Evolutionary conservation across 2,329 filamentous ascomycete genomes (phyloP).

Genomic region (Diaporthe sp.): DNA sequence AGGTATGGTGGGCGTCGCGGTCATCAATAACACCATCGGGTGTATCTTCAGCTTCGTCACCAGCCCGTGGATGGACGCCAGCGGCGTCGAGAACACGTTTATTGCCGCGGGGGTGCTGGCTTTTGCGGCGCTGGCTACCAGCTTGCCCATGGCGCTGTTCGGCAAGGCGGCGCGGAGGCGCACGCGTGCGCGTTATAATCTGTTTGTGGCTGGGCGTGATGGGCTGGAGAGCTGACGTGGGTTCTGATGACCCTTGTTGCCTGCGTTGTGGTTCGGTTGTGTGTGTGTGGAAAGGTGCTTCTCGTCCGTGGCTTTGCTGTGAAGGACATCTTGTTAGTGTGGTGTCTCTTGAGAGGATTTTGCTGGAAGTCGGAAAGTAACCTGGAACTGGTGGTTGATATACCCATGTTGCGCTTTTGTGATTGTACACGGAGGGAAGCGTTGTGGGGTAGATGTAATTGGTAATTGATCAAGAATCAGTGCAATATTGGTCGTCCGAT

Average conservation of each 20-base stretch:
- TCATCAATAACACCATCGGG: constrained; percentile 46
- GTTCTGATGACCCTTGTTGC: not conserved
- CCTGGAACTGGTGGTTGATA: not conserved
- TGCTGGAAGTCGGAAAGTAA: not conserved
- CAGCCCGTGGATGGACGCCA: constrained; percentile 40
- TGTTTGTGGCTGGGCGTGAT: constrained; percentile 63
- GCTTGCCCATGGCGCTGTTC: constrained; percentile 67
- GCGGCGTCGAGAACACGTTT: constrained; percentile 36
- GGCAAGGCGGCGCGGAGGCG: constrained; percentile 63
- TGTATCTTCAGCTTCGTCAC: constrained; percentile 40
- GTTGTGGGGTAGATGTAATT: not conserved
- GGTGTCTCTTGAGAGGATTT: not conserved
- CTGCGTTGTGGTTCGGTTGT: not conserved
- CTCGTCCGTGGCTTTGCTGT: not conserved
- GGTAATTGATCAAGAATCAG: not conserved
- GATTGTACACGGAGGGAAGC: not conserved
- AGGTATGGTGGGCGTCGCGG: constrained; percentile 63
- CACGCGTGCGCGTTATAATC: constrained; percentile 61
- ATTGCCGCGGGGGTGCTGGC: constrained; percentile 62
- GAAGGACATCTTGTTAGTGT: not conserved
- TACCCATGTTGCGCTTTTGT: constrained; percentile 16
- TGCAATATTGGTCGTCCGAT: not conserved
- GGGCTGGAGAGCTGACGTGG: constrained; percentile 43
- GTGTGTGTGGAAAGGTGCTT: not conserved
- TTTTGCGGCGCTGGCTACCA: constrained; percentile 64